These are phyloP conservation scores for Suillus hirtellus DNA, from an alignment of 768 basidiomycete species.

Conservation along the genomic window DNA sequence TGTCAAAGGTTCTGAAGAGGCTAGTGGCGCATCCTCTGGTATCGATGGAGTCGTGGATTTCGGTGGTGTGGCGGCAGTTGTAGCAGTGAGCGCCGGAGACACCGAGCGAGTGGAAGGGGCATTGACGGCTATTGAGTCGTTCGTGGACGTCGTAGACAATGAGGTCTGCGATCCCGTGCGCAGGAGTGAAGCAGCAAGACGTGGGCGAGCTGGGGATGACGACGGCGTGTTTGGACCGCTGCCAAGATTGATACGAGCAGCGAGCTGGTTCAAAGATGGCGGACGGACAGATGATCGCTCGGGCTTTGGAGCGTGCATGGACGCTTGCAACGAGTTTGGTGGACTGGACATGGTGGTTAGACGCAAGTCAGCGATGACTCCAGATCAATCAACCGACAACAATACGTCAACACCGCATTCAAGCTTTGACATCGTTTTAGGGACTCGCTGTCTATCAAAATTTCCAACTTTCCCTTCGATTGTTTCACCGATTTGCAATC, in stretches of 20 bases:
- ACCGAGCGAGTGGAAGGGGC: slow-evolving; percentile 64
- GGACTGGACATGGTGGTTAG: slow-evolving; percentile 32
- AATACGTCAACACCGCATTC: slow-evolving; percentile 4
- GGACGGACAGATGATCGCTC: slow-evolving; percentile 46
- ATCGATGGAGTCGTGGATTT: slow-evolving; percentile 43
- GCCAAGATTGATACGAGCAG: slow-evolving; percentile 67
- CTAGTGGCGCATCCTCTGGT: slow-evolving; percentile 37
- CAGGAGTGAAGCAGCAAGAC: slow-evolving; percentile 71
- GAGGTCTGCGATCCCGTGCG: slow-evolving; percentile 61
- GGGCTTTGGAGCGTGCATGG: slow-evolving; percentile 38
- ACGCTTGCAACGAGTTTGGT: slow-evolving; percentile 31
- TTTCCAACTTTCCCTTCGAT: background rate
- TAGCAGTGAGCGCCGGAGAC: slow-evolving; percentile 59
- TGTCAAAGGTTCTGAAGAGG: slow-evolving; percentile 50
- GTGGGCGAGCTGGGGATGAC: slow-evolving; percentile 50
- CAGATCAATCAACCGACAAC: slow-evolving; percentile 7
- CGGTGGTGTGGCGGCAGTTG: slow-evolving; percentile 39
- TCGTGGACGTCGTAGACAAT: slow-evolving; percentile 44
- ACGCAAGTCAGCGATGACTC: slow-evolving; percentile 8
- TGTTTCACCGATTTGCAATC: background rate
- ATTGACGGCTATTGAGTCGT: slow-evolving; percentile 70
- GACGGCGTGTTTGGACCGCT: slow-evolving; percentile 23
- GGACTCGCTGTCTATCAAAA: background rate
- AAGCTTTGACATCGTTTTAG: slow-evolving; percentile 4
- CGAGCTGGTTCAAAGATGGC: slow-evolving; percentile 81